Base-by-base conservation (phyloP, 352 stramenopile genomes). In the Phytophthora palmivora region DNA sequence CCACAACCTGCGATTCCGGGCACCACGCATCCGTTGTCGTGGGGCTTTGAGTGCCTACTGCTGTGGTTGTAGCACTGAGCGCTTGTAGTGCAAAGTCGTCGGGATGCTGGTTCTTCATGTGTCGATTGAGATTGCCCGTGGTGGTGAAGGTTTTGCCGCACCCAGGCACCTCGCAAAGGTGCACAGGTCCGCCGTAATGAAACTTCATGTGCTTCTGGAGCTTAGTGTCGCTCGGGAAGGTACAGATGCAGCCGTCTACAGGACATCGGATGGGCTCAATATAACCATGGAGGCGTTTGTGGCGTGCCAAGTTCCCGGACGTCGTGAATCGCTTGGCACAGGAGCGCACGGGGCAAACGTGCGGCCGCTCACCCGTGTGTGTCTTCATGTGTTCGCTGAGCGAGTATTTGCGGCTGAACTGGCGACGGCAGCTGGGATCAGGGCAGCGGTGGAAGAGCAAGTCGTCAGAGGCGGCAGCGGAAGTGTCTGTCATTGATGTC, bases 61-160 rank as follows among this genome's bases (percentile, higher is more conserved):
- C 47, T 54, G 32, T 1, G 6, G 32, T 43, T 43, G 21, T 58
- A n/a, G 70, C 34, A 21, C 46, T 74, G 32, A 70, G 55, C n/a
- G 66, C 60, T 33, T 66, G 72, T 58, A 66, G 46, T 30, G 30
- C 46, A 14, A 57, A 38, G 12, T 37, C 47, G 21, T 70, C 67
- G 19, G 43, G 19, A 19, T 78, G 73, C 18, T 82, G 74, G 26
- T 69, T 55, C 36, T 79, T 82, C 16, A 76, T 43, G 48, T 87
- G 78, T 12, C 78, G 75, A 26, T 80, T 82, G 2, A 87, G 72
- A 43, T 87, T 87, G 12, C 77, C 77, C 30, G 63, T 77, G 4
- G 77, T 87, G 41, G 66, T 87, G 60, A 87, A 87, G n/a, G 75
- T 84, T 58, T 87, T 87, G 57, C 76, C 78, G 49, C 75, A 87